Evolutionary conservation across 257 asterid species (phyloP).

Genomic region (Petrea volubilis): DNA sequence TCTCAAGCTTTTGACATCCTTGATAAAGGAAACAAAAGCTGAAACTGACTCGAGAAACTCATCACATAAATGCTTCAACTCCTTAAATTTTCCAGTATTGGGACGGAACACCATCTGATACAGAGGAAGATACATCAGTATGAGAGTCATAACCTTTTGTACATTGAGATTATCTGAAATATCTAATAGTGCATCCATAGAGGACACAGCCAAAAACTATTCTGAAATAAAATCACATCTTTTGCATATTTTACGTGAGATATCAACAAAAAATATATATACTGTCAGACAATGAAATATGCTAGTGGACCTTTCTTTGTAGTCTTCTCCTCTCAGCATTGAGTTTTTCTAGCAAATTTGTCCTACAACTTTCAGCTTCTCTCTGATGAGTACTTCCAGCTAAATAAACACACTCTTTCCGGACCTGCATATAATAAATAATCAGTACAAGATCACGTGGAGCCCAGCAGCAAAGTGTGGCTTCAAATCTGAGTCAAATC

Average conservation of each 20-base stretch:
- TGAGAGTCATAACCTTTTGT: no score
- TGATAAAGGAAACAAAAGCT: constrained; percentile 44
- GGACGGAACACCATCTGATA: constrained; percentile 75
- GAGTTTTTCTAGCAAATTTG: constrained; percentile 58
- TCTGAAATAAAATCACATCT: not conserved
- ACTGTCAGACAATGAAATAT: constrained; percentile 7
- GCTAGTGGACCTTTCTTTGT: constrained; percentile 46
- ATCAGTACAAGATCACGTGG: constrained; percentile 14
- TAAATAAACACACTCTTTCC: constrained; percentile 61
- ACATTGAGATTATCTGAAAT: not conserved
- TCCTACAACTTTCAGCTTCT: constrained; percentile 42
- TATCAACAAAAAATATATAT: not conserved
- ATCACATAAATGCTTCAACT: constrained; percentile 54
- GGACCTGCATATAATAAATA: constrained; percentile 47
- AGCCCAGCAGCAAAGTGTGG: no score
- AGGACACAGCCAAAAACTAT: not conserved
- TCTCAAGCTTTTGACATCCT: constrained; percentile 31
- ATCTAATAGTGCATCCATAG: not conserved
- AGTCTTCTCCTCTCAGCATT: constrained; percentile 54
- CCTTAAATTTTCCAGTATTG: constrained; percentile 61
- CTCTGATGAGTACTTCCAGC: constrained; percentile 64
- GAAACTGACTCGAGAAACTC: constrained; percentile 52
- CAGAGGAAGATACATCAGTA: constrained; percentile 10
- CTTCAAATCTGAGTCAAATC: no score
- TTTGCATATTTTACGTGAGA: constrained; percentile 5